phyloP scores from a whole-genome alignment of 2,329 filamentous ascomycete species.

The Colletotrichum sp. region DNA sequence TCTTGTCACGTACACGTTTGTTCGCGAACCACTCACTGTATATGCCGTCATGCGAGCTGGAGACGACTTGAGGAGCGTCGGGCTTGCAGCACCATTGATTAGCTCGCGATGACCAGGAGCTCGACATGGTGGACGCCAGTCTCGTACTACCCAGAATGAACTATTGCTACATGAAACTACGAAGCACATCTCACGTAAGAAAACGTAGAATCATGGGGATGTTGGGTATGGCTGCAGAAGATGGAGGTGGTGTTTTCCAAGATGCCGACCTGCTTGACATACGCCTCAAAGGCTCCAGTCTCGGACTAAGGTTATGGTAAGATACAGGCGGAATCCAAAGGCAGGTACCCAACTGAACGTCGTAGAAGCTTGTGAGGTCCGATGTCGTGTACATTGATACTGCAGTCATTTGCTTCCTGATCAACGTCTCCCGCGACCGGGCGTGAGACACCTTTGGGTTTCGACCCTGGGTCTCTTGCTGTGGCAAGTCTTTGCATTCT shows the following conservation, averaged over 20 bases:
- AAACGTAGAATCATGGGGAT: not conserved
- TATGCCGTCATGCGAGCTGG: not conserved
- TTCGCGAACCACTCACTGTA: not conserved
- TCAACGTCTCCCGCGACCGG: not conserved
- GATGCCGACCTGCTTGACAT: not conserved
- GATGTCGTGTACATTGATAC: not conserved
- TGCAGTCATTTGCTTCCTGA: not conserved
- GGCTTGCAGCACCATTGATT: not conserved
- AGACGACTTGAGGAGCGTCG: not conserved
- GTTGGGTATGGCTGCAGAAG: not conserved
- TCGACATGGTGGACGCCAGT: not conserved
- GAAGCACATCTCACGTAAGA: not conserved
- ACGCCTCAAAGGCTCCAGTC: not conserved
- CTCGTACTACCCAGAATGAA: not conserved
- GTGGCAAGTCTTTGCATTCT: not conserved
- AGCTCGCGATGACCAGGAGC: not conserved
- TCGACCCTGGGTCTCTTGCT: not conserved
- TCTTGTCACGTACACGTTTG: not conserved
- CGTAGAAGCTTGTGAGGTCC: not conserved
- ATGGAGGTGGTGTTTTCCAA: not conserved
- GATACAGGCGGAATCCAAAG: not conserved
- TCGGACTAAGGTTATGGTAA: not conserved
- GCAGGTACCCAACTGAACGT: not conserved
- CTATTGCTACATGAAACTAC: not conserved
- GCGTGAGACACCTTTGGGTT: not conserved